These are phyloP conservation scores for Citeromyces nyonsensis DNA, from an alignment of 805 yeast species.

Conservation along the genomic window DNA sequence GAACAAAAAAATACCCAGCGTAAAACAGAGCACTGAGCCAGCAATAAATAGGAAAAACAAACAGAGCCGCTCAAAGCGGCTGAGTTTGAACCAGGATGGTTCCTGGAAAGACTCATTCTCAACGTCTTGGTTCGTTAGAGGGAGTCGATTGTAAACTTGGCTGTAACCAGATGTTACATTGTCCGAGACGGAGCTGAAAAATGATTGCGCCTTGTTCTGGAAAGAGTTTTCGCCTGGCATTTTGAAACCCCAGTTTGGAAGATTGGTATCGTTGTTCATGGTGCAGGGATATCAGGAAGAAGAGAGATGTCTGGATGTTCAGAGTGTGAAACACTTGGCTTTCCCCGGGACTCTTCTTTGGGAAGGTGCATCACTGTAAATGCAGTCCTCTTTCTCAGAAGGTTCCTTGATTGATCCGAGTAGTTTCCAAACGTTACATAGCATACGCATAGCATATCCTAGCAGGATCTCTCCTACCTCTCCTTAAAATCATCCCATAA, in stretches of 20 bases:
- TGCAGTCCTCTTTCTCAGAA: no score
- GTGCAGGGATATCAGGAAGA: slow-evolving; percentile 11
- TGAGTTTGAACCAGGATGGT: slow-evolving; percentile 28
- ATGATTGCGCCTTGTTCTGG: slow-evolving; percentile 7
- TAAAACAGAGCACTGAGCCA: slow-evolving; percentile 71
- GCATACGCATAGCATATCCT: no score
- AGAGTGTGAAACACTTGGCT: no score
- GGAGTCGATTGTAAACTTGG: slow-evolving; percentile 50
- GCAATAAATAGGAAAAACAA: slow-evolving; percentile 60
- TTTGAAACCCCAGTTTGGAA: background rate
- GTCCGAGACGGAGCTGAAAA: slow-evolving; percentile 9
- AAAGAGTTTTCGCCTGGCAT: slow-evolving; percentile 4
- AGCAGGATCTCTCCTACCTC: no score
- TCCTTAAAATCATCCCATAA: no score
- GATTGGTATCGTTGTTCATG: slow-evolving; percentile 9
- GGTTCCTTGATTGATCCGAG: no score
- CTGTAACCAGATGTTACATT: slow-evolving; percentile 17
- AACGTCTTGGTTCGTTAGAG: slow-evolving; percentile 31
- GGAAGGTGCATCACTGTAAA: no score
- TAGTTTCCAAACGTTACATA: no score
- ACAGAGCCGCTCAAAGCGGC: slow-evolving; percentile 62
- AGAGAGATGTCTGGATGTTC: no score
- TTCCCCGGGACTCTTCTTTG: no score
- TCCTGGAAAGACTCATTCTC: slow-evolving; percentile 19
- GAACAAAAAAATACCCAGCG: slow-evolving; percentile 65